Percentiles rank a stretch among this genome's conserved stretches.
Conservation (phyloP, 2,329 filamentous ascomycete species). For the Pleurostoma richardsiae region DNA sequence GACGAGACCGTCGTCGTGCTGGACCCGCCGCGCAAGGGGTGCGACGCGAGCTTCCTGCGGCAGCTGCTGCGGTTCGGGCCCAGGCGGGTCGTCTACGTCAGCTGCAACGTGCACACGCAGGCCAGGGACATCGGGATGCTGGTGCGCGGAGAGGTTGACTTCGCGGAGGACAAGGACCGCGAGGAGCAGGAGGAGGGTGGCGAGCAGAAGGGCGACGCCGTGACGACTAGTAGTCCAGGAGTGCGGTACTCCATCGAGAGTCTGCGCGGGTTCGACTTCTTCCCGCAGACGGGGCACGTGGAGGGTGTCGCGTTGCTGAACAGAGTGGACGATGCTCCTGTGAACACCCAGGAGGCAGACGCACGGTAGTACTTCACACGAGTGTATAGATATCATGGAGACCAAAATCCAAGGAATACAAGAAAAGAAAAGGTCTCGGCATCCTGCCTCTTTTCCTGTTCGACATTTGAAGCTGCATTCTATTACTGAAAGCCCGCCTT, state of each 20-base stretch:
- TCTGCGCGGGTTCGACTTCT: slow-evolving; percentile 91
- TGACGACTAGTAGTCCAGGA: slow-evolving; percentile 22
- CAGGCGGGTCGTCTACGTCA: slow-evolving; percentile 82
- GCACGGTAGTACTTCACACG: too few relatives aligned
- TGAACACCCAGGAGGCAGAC: too few relatives aligned
- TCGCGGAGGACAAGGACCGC: slow-evolving; percentile 20
- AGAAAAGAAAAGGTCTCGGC: too few relatives aligned
- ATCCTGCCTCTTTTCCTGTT: too few relatives aligned
- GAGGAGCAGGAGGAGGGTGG: slow-evolving; percentile 4
- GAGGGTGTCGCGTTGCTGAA: slow-evolving; percentile 64
- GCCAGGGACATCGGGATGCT: slow-evolving; percentile 86
- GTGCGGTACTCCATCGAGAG: slow-evolving; percentile 81
- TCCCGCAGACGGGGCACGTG: slow-evolving; percentile 77
- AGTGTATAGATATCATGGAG: too few relatives aligned
- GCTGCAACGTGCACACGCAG: slow-evolving; percentile 97
- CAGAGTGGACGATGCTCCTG: slow-evolving; percentile 34
- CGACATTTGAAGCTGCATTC: too few relatives aligned
- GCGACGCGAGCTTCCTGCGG: slow-evolving; percentile 75
- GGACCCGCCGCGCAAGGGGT: slow-evolving; percentile 94
- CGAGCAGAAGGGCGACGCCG: slow-evolving; percentile 17
- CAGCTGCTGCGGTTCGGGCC: slow-evolving; percentile 79
- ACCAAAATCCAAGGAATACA: too few relatives aligned
- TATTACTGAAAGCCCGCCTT: too few relatives aligned
- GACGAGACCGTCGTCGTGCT: slow-evolving; percentile 90
- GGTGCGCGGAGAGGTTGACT: slow-evolving; percentile 59